Evolutionary conservation across 371 early-diverging fungal species (phyloP).

Genomic region (Circinella umbellata): DNA sequence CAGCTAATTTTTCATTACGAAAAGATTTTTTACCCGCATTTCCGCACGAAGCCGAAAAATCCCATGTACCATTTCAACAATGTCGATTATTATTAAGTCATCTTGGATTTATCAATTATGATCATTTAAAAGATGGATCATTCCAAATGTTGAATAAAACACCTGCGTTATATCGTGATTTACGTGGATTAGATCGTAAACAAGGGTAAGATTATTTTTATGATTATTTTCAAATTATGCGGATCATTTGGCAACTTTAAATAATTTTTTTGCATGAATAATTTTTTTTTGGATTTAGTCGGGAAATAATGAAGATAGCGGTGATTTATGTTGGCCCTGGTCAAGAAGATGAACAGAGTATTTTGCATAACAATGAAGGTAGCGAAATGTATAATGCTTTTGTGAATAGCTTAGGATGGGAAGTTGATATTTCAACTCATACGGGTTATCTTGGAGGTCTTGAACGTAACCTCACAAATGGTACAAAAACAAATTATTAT

Average conservation of each 20-base stretch:
- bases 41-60: slow-evolving; percentile 59
- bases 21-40: slow-evolving; percentile 63
- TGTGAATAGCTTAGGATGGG: slow-evolving; percentile 84
- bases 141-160: slow-evolving; percentile 73
- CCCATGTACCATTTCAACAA: slow-evolving; percentile 64
- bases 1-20: slow-evolving; percentile 54
- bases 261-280: not conserved
- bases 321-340: slow-evolving; percentile 91
- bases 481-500: slow-evolving; percentile 80
- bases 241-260: not conserved
- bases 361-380: slow-evolving; percentile 78
- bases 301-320: slow-evolving; percentile 90
- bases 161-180: slow-evolving; percentile 71
- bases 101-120: slow-evolving; percentile 75
- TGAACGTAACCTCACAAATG: slow-evolving; percentile 81
- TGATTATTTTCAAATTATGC: not conserved
- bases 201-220: slow-evolving; percentile 57
- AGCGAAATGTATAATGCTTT: slow-evolving; percentile 79
- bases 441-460: slow-evolving; percentile 89
- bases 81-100: slow-evolving; percentile 76
- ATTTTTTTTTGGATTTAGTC: slow-evolving; percentile 32
- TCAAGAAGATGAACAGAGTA: slow-evolving; percentile 85
- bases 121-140: slow-evolving; percentile 71
- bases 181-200: slow-evolving; percentile 79
- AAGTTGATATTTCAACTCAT: slow-evolving; percentile 84